Evolutionary conservation across 305 asterid species (phyloP), one percentile per base, ranked within the genome.

Genomic region (Fraxinus albicans): DNA sequence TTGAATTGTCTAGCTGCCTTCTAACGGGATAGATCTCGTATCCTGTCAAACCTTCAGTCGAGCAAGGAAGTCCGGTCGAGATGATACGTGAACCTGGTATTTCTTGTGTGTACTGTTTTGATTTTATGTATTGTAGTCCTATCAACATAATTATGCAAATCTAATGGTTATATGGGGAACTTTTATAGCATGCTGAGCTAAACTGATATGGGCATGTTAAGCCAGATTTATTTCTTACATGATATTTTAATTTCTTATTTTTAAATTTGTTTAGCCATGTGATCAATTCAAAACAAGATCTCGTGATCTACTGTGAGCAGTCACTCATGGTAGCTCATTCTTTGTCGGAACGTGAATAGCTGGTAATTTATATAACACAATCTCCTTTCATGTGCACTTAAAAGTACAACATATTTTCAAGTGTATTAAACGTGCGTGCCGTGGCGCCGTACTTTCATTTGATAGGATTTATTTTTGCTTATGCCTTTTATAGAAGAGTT

Each of bases 1-100:
- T 35, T 91, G 82, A 89, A 42, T 53, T 19, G 80, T n/a, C 77
- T 50, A 12, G 35, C n/a, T 15, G 47, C 58, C 55, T 10, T 70
- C 40, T 4, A 25, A 74, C 21, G 19, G 81, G 25, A 34, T 73
- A 58, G 29, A 6, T 21, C 13, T 58, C 31, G 31, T 73, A 75
- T 25, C 33, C 47, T 34, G 38, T 76, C 70, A 42, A 31, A 21
- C 63, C 31, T 47, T 76, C 70, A 75, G 8, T 4, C 23, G 8
- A 17, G 65, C 42, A 36, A 36, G 42, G 65, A 53, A 17, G 65
- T 53, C 8, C 2, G 65, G 23, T 53, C 3, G 65, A 53, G 65
- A 53, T 13, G 19, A 15, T 47, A 13, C 42, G 6, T 47, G 15
- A 4, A 13, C 3, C 73, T 23, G 15, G 73, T 23, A 63, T 23